Evolutionary conservation across 768 basidiomycete genomes (phyloP), one percentile per base, ranked within the genome.

Genomic region (Hypholoma sublateritium): DNA sequence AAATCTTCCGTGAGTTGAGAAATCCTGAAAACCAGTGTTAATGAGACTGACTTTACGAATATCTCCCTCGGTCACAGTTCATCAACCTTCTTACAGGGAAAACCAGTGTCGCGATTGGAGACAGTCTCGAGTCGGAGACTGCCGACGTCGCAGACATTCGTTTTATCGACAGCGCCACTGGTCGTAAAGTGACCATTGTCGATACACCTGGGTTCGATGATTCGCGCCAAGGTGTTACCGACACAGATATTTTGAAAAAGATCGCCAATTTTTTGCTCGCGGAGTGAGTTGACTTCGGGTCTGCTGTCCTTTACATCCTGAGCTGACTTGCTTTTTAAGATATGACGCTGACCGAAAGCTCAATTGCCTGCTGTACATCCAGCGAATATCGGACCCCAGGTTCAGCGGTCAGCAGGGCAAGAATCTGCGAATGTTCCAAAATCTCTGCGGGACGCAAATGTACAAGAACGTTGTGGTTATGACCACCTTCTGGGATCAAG

Each of bases 351-450:
- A 32, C 28, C 28, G 28, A 32, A 32, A 32, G 28, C 42, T 53
- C 9, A 34, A 7, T 5, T 39, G 52, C n/a, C 37, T 53, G 1
- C 6, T 53, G 5, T 53, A 28, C 22, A 14, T 53, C 9, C 39
- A 53, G 6, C 22, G 52, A 3, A 53, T 53, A 3, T 25, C 52
- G 4, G 52, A 53, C n/a, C 14, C 24, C 16, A 36, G 52, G 7
- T 24, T 53, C 11, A 32, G 52, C 5, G 52, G 52, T 9, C 14
- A 14, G 2, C 17, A 17, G 4, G 25, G 60, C 46, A 72, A 72
- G 54, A 80, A 81, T 66, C 72, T 79, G 50, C 66, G 66, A 35
- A 74, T 80, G 67, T 80, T 80, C 60, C 71, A 71, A 50, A 69
- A 73, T 34, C 71, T 80, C 19, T 80, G 78, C 64, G 78, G 78